A percentile compares a stretch with the other conserved stretches of the same genome.
Evolutionary conservation across 2,329 filamentous ascomycete species (phyloP).

Genomic region (Colletotrichum horii): DNA sequence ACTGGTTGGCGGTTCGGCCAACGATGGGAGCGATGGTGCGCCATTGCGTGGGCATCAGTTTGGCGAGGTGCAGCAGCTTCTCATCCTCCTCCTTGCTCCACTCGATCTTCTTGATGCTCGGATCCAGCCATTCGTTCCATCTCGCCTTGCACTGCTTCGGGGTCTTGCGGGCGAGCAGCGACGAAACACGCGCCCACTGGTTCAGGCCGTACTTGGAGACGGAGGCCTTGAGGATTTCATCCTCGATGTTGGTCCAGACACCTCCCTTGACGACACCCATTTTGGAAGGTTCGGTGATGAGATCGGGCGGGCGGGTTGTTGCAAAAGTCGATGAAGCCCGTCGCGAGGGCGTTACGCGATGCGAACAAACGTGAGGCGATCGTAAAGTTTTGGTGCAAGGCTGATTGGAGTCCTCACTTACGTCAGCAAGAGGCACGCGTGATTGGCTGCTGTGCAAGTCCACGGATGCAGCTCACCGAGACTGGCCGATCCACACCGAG

Average conservation of each 20-base stretch:
- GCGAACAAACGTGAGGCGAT: background rate
- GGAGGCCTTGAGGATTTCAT: slow-evolving; percentile 96
- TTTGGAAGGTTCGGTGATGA: slow-evolving; percentile 27
- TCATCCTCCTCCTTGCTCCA: slow-evolving; percentile 99
- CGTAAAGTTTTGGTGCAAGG: slow-evolving; percentile 17
- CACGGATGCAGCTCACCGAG: background rate
- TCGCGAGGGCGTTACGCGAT: slow-evolving; percentile 7
- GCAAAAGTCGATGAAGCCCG: background rate
- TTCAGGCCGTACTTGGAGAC: slow-evolving; percentile 95
- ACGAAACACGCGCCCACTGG: slow-evolving; percentile 98
- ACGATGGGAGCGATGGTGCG: slow-evolving; percentile 97
- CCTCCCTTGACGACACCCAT: slow-evolving; percentile 79
- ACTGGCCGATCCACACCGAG: background rate
- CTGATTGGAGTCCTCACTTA: background rate
- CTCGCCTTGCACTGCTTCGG: slow-evolving; percentile 99
- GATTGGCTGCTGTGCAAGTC: background rate
- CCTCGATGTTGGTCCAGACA: slow-evolving; percentile 80
- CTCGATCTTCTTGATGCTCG: slow-evolving; percentile 97
- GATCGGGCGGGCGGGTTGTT: background rate
- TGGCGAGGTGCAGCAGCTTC: slow-evolving; percentile 93
- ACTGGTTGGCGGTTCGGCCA: slow-evolving; percentile 94
- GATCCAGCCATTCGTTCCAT: slow-evolving; percentile 98
- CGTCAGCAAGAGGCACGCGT: background rate
- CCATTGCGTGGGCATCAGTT: slow-evolving; percentile 99
- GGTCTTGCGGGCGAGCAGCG: slow-evolving; percentile 94